Percentiles rank a stretch among this genome's conserved stretches.
These are phyloP conservation scores for Luffa acutangula DNA, from an alignment of 306 rosid species.

Conservation along the genomic window DNA sequence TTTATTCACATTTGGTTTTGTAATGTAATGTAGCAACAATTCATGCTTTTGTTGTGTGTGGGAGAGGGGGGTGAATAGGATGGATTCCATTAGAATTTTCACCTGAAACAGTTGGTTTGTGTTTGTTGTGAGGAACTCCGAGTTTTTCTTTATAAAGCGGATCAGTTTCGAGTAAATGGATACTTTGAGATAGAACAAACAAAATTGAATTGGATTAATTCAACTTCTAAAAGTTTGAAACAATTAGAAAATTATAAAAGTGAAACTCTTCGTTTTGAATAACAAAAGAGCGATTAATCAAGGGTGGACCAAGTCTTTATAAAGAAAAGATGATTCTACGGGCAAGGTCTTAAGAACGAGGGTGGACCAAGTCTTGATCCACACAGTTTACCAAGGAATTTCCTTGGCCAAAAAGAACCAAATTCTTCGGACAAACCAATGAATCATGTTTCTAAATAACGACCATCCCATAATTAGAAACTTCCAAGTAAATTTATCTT, in stretches of 20 bases:
- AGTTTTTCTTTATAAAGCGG: background rate
- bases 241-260: background rate
- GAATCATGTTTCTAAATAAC: background rate
- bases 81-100: background rate
- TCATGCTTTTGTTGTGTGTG: background rate
- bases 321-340: background rate
- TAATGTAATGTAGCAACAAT: background rate
- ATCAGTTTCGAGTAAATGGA: too few relatives aligned
- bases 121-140: background rate
- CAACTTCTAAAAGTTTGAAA: too few relatives aligned
- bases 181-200: too few relatives aligned
- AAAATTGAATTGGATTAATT: too few relatives aligned
- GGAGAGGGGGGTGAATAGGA: background rate
- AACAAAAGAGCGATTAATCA: too few relatives aligned
- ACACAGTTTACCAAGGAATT: background rate
- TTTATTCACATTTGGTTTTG: constrained; percentile 47
- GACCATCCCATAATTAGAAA: background rate
- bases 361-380: background rate
- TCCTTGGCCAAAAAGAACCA: background rate
- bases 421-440: background rate
- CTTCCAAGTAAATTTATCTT: background rate
- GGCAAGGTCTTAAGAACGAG: background rate
- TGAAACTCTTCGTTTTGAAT: too few relatives aligned
- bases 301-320: too few relatives aligned
- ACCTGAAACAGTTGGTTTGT: background rate